Conservation (phyloP, 108 stramenopile species). For the Discostella pseudostelligera region DNA sequence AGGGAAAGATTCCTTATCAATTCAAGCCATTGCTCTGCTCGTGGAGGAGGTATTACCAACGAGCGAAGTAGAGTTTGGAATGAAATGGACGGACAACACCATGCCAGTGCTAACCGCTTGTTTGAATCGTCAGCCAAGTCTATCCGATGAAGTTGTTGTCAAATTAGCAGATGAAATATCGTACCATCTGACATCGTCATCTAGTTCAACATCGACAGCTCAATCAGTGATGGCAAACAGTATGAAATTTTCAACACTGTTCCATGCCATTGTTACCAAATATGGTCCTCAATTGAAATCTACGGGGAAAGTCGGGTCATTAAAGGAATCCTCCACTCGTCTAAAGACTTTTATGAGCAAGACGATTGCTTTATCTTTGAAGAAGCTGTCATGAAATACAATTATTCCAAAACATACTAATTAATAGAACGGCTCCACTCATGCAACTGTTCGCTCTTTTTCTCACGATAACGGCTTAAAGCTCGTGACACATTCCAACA, state of each 20-base stretch:
- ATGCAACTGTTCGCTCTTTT: not conserved
- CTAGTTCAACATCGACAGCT: not conserved
- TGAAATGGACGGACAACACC: constrained; percentile 37
- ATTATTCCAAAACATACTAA: not conserved
- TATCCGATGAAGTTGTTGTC: constrained; percentile 16
- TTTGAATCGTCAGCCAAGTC: constrained; percentile 30
- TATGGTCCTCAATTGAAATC: constrained; percentile 30
- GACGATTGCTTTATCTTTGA: constrained; percentile 11
- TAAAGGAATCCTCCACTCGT: constrained; percentile 13
- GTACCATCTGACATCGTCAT: not conserved
- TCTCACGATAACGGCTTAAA: constrained; percentile 22
- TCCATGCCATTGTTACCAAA: constrained; percentile 33
- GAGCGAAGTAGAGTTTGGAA: constrained; percentile 3
- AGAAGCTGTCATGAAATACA: constrained; percentile 12
- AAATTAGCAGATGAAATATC: constrained; percentile 23
- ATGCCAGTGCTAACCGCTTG: constrained; percentile 33
- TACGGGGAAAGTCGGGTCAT: constrained; percentile 7
- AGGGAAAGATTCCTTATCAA: constrained; percentile 25
- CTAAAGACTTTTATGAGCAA: constrained; percentile 41
- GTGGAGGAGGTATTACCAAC: constrained; percentile 6
- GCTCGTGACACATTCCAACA: constrained; percentile 28
- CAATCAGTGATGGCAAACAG: constrained; percentile 15
- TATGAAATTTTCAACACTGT: constrained; percentile 38
- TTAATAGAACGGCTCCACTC: too few species aligned
- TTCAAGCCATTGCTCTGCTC: constrained; percentile 26